Base-by-base conservation (phyloP, 108 stramenopile genomes). In the Thalassiosira profunda region DNA sequence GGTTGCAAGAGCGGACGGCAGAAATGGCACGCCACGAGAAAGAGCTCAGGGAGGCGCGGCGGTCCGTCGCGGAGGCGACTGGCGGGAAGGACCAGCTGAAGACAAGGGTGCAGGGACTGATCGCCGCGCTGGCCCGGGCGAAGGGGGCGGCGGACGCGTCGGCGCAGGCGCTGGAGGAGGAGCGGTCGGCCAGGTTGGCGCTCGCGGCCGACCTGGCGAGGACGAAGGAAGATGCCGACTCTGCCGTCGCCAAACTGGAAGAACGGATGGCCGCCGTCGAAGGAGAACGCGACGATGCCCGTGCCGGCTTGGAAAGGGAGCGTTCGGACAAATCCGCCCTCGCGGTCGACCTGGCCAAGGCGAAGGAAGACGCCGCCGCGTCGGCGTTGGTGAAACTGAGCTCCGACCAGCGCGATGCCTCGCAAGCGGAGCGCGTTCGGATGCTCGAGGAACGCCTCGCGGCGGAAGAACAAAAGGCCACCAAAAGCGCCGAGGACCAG, bases 381-480 rank as follows among this genome's bases (percentile, higher is more conserved):
- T 12, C 15, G 18, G 48, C 3, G 1, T 11, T 49, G 10, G 57
- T 28, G 58, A 58, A 40, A 21, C 4, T 38, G 12, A 58, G 33
- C 42, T 38, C 8, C 7, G 11, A 30, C 4, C 36, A 38, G 10
- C 37, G 57, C n/a, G 57, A 37, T 15, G 56, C 35, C 18, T 33
- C 56, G 17, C 35, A 35, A 11, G 36, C 33, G 40, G 57, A 58
- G 31, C 57, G 42, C 40, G 36, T 58, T 38, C 15, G 36, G 23
- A 38, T 26, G 51, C n/a, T 6, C 15, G 15, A 10, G 51, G 33
- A 57, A 28, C 33, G 18, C 17, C 30, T 57, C 2, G 33, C 29
- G 18, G 29, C 29, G 18, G 51, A 52, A 31, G 33, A 52, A 12
- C 30, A 52, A 31, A 3, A 31, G 29, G 51, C 49, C 18, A 33